A percentile compares a stretch with the other conserved stretches of the same genome.
These are phyloP conservation scores for Ascochyta pisi DNA, from an alignment of 2,329 filamentous ascomycete species.

Conservation along the genomic window DNA sequence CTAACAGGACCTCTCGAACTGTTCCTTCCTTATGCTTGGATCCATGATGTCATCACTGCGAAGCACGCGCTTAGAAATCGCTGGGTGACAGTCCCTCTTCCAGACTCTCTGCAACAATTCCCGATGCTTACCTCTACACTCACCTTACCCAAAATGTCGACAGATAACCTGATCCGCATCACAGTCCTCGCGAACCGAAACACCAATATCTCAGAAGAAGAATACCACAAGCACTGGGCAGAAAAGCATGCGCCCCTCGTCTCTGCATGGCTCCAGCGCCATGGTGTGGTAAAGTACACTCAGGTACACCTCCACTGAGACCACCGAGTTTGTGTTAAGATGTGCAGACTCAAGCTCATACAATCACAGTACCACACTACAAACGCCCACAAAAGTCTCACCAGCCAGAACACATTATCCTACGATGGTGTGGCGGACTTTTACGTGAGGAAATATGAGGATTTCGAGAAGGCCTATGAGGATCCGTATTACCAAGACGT, in stretches of 20 bases:
- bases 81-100: too few species aligned
- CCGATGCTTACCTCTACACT: too few species aligned
- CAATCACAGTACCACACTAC: slow-evolving; percentile 29
- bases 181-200: slow-evolving; percentile 34
- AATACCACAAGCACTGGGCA: slow-evolving; percentile 34
- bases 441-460: slow-evolving; percentile 31
- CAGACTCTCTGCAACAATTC: too few species aligned
- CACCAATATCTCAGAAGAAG: slow-evolving; percentile 26
- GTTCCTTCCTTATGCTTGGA: not conserved
- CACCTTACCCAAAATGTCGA: slow-evolving; percentile 8
- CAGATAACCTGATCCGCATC: slow-evolving; percentile 27
- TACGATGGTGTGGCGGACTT: slow-evolving; percentile 38
- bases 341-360: too few species aligned
- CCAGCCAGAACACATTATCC: slow-evolving; percentile 21
- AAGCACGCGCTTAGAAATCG: not conserved
- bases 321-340: too few species aligned
- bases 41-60: slow-evolving; percentile 5
- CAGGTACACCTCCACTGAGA: slow-evolving; percentile 20
- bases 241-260: slow-evolving; percentile 33
- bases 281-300: slow-evolving; percentile 33
- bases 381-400: slow-evolving; percentile 23
- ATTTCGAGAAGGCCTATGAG: slow-evolving; percentile 33
- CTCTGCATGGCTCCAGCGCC: slow-evolving; percentile 28
- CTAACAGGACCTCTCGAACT: not conserved
- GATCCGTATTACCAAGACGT: slow-evolving; percentile 30